Conservation (phyloP, 1,284 basidiomycete genomes). For the Porogramme epimiltina region DNA sequence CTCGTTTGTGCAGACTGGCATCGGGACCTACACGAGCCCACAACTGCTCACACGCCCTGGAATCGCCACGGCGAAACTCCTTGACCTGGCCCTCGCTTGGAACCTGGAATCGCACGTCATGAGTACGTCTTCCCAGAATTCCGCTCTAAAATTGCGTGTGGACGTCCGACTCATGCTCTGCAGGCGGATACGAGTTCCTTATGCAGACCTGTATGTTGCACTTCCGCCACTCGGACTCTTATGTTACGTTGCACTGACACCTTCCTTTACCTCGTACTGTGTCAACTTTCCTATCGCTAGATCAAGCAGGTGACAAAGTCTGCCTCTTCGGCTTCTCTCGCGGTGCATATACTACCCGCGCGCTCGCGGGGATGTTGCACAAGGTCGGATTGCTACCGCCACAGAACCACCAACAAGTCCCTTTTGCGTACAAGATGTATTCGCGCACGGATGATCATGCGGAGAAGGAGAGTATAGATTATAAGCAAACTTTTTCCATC, state of each 20-base stretch:
- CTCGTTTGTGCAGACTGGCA: constrained; percentile 42
- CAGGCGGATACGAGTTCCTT: constrained; percentile 63
- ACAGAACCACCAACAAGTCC: constrained; percentile 49
- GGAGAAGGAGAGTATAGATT: constrained; percentile 34
- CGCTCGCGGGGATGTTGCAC: constrained; percentile 56
- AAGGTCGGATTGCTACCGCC: constrained; percentile 57
- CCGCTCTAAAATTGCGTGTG: no score
- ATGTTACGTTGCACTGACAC: background rate
- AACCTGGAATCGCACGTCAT: constrained; percentile 57
- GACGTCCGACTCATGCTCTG: background rate
- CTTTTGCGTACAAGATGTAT: constrained; percentile 48
- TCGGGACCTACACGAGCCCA: constrained; percentile 55
- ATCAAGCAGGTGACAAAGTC: constrained; percentile 50
- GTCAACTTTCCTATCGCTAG: constrained; percentile 31
- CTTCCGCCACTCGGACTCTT: background rate
- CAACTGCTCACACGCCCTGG: constrained; percentile 43
- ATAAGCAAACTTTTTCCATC: constrained; percentile 49
- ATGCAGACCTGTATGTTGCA: constrained; percentile 57
- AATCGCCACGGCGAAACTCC: constrained; percentile 40
- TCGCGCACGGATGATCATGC: constrained; percentile 35
- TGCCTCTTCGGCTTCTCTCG: constrained; percentile 66
- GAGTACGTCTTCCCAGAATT: constrained; percentile 36
- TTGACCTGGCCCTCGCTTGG: constrained; percentile 55
- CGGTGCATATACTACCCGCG: constrained; percentile 59
- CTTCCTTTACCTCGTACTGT: background rate